phyloP scores from a whole-genome alignment of 2,329 filamentous ascomycete genomes.

The Apiospora marii region DNA sequence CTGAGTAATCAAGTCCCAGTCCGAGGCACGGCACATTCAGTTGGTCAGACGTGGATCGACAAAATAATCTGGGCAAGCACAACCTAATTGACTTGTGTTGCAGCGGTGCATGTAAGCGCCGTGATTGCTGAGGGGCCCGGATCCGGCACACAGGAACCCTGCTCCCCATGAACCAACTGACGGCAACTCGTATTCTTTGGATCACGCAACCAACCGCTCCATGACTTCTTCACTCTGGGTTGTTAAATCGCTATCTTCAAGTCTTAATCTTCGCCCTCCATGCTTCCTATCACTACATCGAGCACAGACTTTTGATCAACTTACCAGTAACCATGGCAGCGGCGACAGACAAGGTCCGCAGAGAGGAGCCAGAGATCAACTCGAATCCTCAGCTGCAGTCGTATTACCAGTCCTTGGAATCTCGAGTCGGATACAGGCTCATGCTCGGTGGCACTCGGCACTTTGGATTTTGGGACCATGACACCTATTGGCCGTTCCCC shows the following conservation, averaged over 20 bases:
- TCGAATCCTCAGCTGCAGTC: slow-evolving; percentile 49
- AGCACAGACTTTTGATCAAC: neutral
- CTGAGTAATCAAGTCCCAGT: neutral
- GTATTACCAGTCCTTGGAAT: slow-evolving; percentile 57
- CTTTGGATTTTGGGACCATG: slow-evolving; percentile 57
- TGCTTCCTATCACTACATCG: neutral
- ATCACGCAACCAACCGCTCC: neutral
- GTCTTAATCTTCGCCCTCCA: neutral
- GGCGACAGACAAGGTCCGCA: neutral
- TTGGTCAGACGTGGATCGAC: neutral
- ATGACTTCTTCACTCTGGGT: too few relatives aligned
- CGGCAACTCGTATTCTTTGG: neutral
- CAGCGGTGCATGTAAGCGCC: slow-evolving; percentile 7
- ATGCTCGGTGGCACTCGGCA: slow-evolving; percentile 57
- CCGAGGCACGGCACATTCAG: neutral
- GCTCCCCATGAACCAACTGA: neutral
- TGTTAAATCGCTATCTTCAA: too few relatives aligned
- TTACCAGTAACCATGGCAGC: neutral
- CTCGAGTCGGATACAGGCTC: slow-evolving; percentile 51
- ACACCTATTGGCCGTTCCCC: slow-evolving; percentile 57
- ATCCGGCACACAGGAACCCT: neutral
- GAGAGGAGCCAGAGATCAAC: slow-evolving; percentile 43
- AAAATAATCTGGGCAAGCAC: too few relatives aligned
- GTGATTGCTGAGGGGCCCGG: slow-evolving; percentile 2
- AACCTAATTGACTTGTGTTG: neutral